Evolutionary conservation across 2,329 filamentous ascomycete genomes (phyloP).

Genomic region (Xylariaceae sp.): DNA sequence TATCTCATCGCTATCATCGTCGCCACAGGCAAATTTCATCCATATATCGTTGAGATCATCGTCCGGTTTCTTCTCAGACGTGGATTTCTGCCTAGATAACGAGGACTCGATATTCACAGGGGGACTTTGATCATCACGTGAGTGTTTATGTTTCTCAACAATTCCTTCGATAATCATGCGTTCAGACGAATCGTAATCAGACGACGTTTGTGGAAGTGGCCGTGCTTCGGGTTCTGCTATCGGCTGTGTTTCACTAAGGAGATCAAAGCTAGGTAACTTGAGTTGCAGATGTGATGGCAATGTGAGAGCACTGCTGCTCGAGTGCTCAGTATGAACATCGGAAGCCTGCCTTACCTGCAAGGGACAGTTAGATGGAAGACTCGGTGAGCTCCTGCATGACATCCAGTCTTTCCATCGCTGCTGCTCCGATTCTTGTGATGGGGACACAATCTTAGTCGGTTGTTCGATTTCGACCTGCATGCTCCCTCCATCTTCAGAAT

Average conservation of each 20-base stretch:
- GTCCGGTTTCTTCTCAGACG: neutral
- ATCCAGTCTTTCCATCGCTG: conserved; percentile 23
- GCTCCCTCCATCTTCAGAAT: conserved; percentile 23
- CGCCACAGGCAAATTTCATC: conserved; percentile 30
- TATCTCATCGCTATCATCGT: conserved; percentile 24
- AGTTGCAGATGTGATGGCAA: conserved; percentile 25
- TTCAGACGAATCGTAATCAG: neutral
- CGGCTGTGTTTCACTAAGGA: conserved; percentile 19
- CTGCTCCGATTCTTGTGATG: conserved; percentile 24
- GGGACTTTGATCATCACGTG: neutral
- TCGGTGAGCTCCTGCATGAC: conserved; percentile 8
- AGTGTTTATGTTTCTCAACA: neutral
- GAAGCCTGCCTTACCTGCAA: neutral
- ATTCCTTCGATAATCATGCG: neutral
- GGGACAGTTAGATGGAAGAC: conserved; percentile 1
- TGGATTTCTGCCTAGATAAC: conserved; percentile 2
- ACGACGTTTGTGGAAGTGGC: neutral
- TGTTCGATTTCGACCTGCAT: conserved; percentile 27
- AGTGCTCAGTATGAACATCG: neutral
- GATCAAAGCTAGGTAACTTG: conserved; percentile 19
- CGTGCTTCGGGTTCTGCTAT: neutral
- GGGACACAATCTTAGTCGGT: conserved; percentile 16
- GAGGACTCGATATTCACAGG: neutral
- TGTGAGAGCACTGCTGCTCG: conserved; percentile 7
- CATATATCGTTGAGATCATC: conserved; percentile 23